Evolutionary conservation across 2,329 filamentous ascomycete species (phyloP).

Genomic region (Clathrospora elynae): DNA sequence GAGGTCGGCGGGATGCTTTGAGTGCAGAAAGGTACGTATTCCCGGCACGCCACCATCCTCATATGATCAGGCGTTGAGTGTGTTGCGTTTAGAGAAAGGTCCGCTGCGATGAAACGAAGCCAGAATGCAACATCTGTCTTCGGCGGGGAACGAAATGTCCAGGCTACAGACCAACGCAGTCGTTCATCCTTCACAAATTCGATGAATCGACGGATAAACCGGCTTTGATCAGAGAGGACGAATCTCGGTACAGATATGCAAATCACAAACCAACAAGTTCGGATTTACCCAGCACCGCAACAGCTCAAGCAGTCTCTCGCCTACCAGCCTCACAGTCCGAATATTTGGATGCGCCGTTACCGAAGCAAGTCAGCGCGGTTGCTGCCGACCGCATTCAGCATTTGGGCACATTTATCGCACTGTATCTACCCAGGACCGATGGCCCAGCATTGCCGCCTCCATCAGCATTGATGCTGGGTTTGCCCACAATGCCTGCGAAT

Average conservation of each 20-base stretch:
- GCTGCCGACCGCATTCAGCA: constrained; percentile 45
- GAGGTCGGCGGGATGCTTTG: constrained; percentile 45
- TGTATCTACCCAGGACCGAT: constrained; percentile 40
- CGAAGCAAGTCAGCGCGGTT: constrained; percentile 41
- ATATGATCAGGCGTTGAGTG: too few relatives aligned
- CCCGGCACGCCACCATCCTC: too few relatives aligned
- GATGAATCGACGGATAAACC: constrained; percentile 35
- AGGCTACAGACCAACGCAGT: constrained; percentile 43
- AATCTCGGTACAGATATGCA: constrained; percentile 41
- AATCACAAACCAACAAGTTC: constrained; percentile 25
- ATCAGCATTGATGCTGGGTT: constrained; percentile 42
- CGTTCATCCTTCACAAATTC: constrained; percentile 46
- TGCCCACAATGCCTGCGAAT: constrained; percentile 39
- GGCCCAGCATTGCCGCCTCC: constrained; percentile 41
- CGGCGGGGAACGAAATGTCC: constrained; percentile 45
- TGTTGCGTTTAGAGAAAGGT: constrained; percentile 48
- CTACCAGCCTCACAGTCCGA: constrained; percentile 17
- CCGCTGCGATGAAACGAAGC: constrained; percentile 44
- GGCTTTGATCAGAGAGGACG: constrained; percentile 43
- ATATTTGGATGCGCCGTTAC: constrained; percentile 27
- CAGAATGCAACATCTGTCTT: constrained; percentile 44
- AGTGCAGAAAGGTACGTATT: constrained; percentile 44
- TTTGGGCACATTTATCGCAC: constrained; percentile 39
- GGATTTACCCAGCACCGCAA: constrained; percentile 6
- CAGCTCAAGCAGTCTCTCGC: constrained; percentile 14